Conservation (phyloP, 257 asterid genomes). For the Plantago ovata region DNA sequence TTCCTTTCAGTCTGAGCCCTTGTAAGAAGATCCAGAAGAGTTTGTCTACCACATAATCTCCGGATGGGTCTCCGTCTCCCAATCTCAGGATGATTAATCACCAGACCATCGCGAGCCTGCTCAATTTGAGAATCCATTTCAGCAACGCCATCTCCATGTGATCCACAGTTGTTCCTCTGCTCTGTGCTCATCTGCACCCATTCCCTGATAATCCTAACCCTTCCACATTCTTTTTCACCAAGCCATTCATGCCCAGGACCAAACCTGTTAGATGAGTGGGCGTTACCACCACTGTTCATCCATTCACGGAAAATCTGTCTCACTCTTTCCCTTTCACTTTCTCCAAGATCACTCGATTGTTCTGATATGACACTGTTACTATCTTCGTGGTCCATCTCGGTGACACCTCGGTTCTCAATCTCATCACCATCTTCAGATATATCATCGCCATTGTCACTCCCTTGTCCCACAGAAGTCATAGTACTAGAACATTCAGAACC, state of each 20-base stretch:
- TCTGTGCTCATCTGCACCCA: constrained; percentile 43
- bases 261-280: constrained; percentile 32
- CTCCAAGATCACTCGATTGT: constrained; percentile 69
- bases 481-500: constrained; percentile 31
- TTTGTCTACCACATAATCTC: constrained; percentile 82
- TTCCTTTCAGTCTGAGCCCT: constrained; percentile 72
- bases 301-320: constrained; percentile 74
- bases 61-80: constrained; percentile 55
- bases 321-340: constrained; percentile 69
- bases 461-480: constrained; percentile 31
- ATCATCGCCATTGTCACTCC: constrained; percentile 34
- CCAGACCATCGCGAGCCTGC: constrained; percentile 41
- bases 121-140: constrained; percentile 44
- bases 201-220: constrained; percentile 59
- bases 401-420: constrained; percentile 35
- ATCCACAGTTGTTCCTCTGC: constrained; percentile 32
- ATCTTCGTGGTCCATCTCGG: constrained; percentile 48
- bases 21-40: constrained; percentile 74
- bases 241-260: constrained; percentile 36
- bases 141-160: constrained; percentile 41
- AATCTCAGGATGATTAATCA: constrained; percentile 31
- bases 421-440: constrained; percentile 33
- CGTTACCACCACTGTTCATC: constrained; percentile 51
- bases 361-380: constrained; percentile 47
- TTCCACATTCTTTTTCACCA: constrained; percentile 50